Evolutionary conservation across 2,329 filamentous ascomycete species (phyloP), one percentile per base, ranked within the genome.

Genomic region (Remersonia thermophila): DNA sequence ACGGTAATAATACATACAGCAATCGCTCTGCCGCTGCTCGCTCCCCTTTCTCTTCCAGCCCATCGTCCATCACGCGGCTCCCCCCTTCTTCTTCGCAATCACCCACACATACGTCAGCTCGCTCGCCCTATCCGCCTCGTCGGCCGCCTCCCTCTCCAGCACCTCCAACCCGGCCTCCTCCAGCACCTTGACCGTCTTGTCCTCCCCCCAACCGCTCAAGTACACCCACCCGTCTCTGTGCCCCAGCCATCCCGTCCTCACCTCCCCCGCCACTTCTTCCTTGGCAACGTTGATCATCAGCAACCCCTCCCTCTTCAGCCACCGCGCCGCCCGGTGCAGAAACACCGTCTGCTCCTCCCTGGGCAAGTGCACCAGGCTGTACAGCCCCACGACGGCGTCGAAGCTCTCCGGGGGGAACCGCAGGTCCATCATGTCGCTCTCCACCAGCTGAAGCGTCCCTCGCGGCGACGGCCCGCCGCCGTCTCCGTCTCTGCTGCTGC

Each of bases 281-380:
- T 41, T 55, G 2, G 54, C 36, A 40, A 73, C 65, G 44, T 67
- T 71, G 7, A 57, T 60, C 17, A 76, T 58, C 15, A 75, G 43
- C 27, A 55, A 55, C 1, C 70, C 71, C 0, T 66, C 68, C 0
- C 65, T 63, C 43, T 60, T 65, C 27, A 76, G 48, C 71, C 70
- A 76, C 6, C 27, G 30, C 0, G 40, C 45, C 14, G 72, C 60
- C 27, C 60, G 57, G n/a, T 35, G 27, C 15, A 75, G 44, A 38
- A 74, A 56, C 15, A 51, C 50, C 0, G 43, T 51, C 51, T 75
- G 71, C 47, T 74, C 68, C 1, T 53, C 52, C 5, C 61, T 58
- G 1, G 69, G 67, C 4, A 76, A 58, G 44, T 75, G 71, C 35
- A 73, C 65, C 35, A 76, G 50, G 25, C 63, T 69, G 51, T 71